Evolutionary conservation across 768 basidiomycete species (phyloP).

Genomic region (Amanita rimosa): DNA sequence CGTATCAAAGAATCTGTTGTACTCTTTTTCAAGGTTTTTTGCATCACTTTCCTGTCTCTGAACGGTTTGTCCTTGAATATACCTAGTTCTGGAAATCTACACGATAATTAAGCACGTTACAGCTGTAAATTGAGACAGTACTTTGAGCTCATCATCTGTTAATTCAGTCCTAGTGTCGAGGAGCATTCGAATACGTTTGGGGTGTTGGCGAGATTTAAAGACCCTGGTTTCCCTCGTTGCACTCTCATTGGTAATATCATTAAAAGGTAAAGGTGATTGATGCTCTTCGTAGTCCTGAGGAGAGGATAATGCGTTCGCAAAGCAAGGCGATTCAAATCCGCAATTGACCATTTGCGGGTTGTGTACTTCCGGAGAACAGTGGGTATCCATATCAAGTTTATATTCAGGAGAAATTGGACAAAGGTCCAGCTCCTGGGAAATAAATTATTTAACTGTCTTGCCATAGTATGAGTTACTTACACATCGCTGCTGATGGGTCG

Average conservation of each 20-base stretch:
- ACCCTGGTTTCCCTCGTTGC: slow-evolving; percentile 10
- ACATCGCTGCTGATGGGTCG: not conserved
- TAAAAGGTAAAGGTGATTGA: slow-evolving; percentile 9
- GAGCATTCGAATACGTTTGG: slow-evolving; percentile 44
- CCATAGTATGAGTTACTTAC: not conserved
- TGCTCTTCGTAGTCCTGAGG: not conserved
- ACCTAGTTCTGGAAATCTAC: slow-evolving; percentile 37
- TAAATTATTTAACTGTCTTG: not conserved
- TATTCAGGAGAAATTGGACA: too few relatives aligned
- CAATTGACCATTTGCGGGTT: not conserved
- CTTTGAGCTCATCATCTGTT: slow-evolving; percentile 76
- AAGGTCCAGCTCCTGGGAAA: not conserved
- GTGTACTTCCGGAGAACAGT: not conserved
- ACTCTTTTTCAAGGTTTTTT: slow-evolving; percentile 48
- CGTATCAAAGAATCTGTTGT: slow-evolving; percentile 41
- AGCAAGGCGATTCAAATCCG: not conserved
- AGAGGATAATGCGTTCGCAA: not conserved
- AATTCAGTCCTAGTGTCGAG: slow-evolving; percentile 70
- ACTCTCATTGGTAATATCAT: slow-evolving; percentile 9
- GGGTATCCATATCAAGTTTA: not conserved
- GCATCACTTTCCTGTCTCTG: slow-evolving; percentile 37
- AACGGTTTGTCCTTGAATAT: slow-evolving; percentile 48
- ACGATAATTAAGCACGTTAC: not conserved
- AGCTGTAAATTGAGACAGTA: slow-evolving; percentile 9
- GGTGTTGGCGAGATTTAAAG: not conserved